These are phyloP conservation scores for Puccinia hordei DNA, from an alignment of 1,284 basidiomycete species.

Conservation along the genomic window DNA sequence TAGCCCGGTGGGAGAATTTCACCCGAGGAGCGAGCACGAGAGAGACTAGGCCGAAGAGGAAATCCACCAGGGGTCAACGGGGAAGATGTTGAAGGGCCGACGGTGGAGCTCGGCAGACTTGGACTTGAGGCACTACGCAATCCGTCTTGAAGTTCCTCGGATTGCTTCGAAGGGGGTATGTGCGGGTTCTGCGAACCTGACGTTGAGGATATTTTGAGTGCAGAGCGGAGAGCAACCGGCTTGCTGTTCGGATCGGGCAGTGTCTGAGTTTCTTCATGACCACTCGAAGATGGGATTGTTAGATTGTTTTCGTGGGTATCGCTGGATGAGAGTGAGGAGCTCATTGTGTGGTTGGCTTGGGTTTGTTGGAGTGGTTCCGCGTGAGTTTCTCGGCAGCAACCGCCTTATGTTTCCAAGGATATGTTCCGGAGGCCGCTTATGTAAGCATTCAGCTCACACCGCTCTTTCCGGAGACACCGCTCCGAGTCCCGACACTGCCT, in stretches of 20 bases:
- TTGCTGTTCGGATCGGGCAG: background rate
- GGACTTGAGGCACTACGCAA: background rate
- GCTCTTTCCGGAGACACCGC: too few species aligned
- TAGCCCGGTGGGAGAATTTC: constrained; percentile 45
- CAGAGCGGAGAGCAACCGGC: constrained; percentile 25
- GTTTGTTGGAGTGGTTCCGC: background rate
- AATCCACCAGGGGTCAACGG: background rate
- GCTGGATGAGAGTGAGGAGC: background rate
- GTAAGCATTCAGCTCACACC: too few species aligned
- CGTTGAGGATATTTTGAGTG: constrained; percentile 18
- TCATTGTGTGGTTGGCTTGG: background rate
- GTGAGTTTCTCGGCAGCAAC: background rate
- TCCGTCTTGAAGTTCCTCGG: background rate
- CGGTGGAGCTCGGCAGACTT: background rate
- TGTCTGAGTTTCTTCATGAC: background rate
- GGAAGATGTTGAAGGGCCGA: background rate
- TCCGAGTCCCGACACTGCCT: too few species aligned
- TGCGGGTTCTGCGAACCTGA: constrained; percentile 6
- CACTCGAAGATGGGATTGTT: constrained; percentile 10
- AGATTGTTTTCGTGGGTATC: constrained; percentile 8
- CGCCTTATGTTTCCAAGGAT: background rate
- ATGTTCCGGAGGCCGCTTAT: too few species aligned
- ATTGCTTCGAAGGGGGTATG: background rate
- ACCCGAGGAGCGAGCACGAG: constrained; percentile 36
- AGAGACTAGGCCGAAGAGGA: constrained; percentile 15